Conservation (phyloP, 2,329 filamentous ascomycete species). For the Fusarium sp. region DNA sequence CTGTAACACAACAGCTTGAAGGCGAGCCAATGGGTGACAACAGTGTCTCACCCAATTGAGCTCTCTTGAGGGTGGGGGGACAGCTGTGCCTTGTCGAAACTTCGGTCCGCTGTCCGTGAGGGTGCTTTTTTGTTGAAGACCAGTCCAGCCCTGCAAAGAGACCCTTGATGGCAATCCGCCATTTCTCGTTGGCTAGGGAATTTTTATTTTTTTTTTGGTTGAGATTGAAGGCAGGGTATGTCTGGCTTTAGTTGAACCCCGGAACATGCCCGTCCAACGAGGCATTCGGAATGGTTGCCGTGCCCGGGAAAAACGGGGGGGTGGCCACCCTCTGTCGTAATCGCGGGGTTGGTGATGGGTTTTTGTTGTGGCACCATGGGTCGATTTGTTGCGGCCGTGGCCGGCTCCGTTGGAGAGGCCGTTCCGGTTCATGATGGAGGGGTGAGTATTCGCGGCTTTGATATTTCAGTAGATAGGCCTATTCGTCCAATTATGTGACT, state of each 20-base stretch:
- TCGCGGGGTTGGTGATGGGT: constrained; percentile 25
- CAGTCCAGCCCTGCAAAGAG: constrained; percentile 8
- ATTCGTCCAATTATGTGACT: too few species aligned
- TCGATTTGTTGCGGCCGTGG: not conserved
- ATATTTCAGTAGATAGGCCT: not conserved
- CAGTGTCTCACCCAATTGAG: not conserved
- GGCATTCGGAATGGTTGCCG: constrained; percentile 16
- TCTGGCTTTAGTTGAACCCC: constrained; percentile 9
- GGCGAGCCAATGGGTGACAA: not conserved
- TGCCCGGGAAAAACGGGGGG: not conserved
- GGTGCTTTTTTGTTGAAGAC: constrained; percentile 26
- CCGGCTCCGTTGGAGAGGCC: not conserved
- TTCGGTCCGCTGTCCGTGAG: constrained; percentile 19
- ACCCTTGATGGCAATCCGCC: constrained; percentile 36
- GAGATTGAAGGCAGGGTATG: constrained; percentile 11
- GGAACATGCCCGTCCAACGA: constrained; percentile 29
- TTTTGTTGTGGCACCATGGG: constrained; percentile 5
- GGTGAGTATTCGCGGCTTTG: not conserved
- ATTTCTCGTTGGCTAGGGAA: constrained; percentile 38
- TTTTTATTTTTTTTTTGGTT: constrained; percentile 16
- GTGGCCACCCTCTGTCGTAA: constrained; percentile 17
- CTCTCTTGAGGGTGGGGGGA: not conserved
- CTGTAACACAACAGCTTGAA: constrained; percentile 13
- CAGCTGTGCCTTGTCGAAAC: not conserved
- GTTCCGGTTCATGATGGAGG: not conserved